These are phyloP conservation scores for Yarrowia sp. DNA, from an alignment of 805 yeast species.

Conservation along the genomic window DNA sequence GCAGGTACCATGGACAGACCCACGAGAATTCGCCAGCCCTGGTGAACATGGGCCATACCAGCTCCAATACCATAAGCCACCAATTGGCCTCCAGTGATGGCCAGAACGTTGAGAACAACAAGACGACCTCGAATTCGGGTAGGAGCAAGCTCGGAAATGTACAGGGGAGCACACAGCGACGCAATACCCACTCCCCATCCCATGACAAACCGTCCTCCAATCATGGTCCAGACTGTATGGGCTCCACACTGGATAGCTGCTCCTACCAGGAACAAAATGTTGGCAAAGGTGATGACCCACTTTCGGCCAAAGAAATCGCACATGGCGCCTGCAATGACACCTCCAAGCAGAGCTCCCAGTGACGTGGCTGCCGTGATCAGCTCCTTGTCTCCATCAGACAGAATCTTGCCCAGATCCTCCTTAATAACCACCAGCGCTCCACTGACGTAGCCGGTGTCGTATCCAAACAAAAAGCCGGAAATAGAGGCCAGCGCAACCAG, in stretches of 20 bases:
- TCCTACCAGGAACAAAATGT: slow-evolving; percentile 77
- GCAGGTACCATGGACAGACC: slow-evolving; percentile 91
- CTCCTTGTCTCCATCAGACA: slow-evolving; percentile 80
- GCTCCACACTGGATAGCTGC: slow-evolving; percentile 82
- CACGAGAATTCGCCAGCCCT: slow-evolving; percentile 93
- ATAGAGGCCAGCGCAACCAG: slow-evolving; percentile 74
- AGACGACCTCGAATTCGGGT: slow-evolving; percentile 86
- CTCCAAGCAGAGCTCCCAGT: slow-evolving; percentile 82
- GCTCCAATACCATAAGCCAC: slow-evolving; percentile 87
- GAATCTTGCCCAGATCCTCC: slow-evolving; percentile 57
- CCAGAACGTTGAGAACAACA: slow-evolving; percentile 81
- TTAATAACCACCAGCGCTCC: slow-evolving; percentile 87
- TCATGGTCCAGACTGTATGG: slow-evolving; percentile 83
- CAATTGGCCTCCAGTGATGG: slow-evolving; percentile 93
- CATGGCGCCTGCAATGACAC: slow-evolving; percentile 70
- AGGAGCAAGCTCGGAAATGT: slow-evolving; percentile 91
- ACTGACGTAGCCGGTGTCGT: slow-evolving; percentile 95
- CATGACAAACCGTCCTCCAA: slow-evolving; percentile 84
- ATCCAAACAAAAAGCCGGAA: slow-evolving; percentile 96
- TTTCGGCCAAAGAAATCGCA: slow-evolving; percentile 87
- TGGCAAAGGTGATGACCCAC: slow-evolving; percentile 78
- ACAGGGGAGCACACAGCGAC: slow-evolving; percentile 88
- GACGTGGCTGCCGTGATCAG: slow-evolving; percentile 93
- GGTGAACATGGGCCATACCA: slow-evolving; percentile 64
- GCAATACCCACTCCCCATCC: slow-evolving; percentile 98